phyloP scores from a whole-genome alignment of 768 basidiomycete species.

The Mycena capillaripes region DNA sequence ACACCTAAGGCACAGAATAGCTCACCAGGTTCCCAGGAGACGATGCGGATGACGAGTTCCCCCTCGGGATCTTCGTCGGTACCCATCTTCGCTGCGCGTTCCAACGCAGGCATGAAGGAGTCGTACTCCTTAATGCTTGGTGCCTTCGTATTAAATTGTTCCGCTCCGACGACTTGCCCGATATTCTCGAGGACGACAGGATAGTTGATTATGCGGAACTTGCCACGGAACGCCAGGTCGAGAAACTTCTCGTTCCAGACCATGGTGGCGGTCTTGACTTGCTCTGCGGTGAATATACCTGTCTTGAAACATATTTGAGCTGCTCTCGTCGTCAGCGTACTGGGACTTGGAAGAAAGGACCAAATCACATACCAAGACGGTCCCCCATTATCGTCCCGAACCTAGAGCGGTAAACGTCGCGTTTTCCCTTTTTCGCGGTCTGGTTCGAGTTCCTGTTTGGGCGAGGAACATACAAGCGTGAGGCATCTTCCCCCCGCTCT shows the following conservation, averaged over 20 bases:
- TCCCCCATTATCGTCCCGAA: not conserved
- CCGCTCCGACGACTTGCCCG: not conserved
- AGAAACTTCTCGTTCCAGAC: not conserved
- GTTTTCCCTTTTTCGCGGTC: not conserved
- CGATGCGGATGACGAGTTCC: not conserved
- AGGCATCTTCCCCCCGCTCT: not conserved
- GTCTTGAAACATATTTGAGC: not conserved
- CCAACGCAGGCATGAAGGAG: slow-evolving; percentile 3
- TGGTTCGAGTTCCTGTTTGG: not conserved
- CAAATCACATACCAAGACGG: not conserved
- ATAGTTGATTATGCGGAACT: not conserved
- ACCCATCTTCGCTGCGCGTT: not conserved
- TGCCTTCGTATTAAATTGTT: not conserved
- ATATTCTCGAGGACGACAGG: not conserved
- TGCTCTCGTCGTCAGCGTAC: not conserved
- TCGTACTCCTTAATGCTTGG: not conserved
- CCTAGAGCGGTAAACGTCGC: slow-evolving; percentile 1
- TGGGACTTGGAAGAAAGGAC: not conserved
- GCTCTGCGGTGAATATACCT: not conserved
- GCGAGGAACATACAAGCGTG: not conserved
- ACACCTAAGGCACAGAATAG: not conserved
- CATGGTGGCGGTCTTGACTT: not conserved
- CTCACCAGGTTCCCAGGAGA: not conserved
- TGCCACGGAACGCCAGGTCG: not conserved
- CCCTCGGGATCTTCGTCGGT: not conserved